phyloP scores from a whole-genome alignment of 345 rosid genomes.

The Clarkia xantiana region DNA sequence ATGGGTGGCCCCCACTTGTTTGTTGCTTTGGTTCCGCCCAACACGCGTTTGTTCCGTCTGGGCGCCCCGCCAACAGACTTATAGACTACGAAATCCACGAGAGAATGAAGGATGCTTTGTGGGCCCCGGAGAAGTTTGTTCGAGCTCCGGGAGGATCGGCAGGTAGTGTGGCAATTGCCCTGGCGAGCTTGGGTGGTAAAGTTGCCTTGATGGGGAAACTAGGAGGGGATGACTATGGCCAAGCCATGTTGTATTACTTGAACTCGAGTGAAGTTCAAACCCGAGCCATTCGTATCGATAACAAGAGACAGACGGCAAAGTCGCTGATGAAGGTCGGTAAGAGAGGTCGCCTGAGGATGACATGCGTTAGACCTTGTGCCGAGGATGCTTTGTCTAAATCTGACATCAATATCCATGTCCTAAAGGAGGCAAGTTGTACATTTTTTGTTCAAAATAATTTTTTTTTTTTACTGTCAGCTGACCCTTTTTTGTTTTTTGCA shows the following conservation, averaged over 20 bases:
- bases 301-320: slow-evolving; percentile 42
- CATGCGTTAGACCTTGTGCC: slow-evolving; percentile 55
- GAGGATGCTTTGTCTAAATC: slow-evolving; percentile 73
- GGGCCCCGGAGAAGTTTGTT: slow-evolving; percentile 59
- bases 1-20: slow-evolving; percentile 93
- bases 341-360: slow-evolving; percentile 58
- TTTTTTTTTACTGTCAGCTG: neutral
- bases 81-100: slow-evolving; percentile 56
- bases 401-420: slow-evolving; percentile 69
- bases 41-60: slow-evolving; percentile 78
- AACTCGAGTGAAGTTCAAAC: slow-evolving; percentile 67
- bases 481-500: no score
- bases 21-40: slow-evolving; percentile 93
- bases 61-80: slow-evolving; percentile 73
- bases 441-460: slow-evolving; percentile 2
- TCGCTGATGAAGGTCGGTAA: slow-evolving; percentile 70
- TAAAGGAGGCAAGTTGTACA: slow-evolving; percentile 59
- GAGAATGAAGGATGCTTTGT: slow-evolving; percentile 47
- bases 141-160: slow-evolving; percentile 84
- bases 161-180: slow-evolving; percentile 71
- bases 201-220: slow-evolving; percentile 92
- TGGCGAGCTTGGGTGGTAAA: slow-evolving; percentile 71
- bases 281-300: slow-evolving; percentile 51
- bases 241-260: slow-evolving; percentile 59
- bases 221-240: slow-evolving; percentile 73